Conservation (phyloP, 768 basidiomycete genomes). For the Tylopilus plumbeoviolaceoides region DNA sequence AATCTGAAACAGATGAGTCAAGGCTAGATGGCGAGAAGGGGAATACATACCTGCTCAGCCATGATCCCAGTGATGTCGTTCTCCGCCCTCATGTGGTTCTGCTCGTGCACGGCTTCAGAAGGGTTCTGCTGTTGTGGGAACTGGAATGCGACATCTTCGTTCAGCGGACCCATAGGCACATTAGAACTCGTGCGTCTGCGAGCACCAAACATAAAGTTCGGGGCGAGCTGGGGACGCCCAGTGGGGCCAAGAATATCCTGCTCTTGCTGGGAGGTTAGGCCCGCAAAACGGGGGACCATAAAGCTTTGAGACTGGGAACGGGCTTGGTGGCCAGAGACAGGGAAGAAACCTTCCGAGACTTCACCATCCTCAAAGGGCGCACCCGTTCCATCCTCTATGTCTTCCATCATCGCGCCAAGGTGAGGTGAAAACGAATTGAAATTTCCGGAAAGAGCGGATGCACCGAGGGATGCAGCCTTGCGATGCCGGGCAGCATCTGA, state of each 20-base stretch:
- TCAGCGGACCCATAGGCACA: slow-evolving; percentile 63
- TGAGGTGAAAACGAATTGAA: slow-evolving; percentile 75
- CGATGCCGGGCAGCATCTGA: slow-evolving; percentile 65
- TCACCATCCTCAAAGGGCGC: slow-evolving; percentile 72
- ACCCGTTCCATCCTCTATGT: slow-evolving; percentile 59
- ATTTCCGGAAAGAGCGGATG: slow-evolving; percentile 51
- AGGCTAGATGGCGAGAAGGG: neutral
- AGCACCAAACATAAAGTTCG: slow-evolving; percentile 88
- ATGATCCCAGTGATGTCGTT: slow-evolving; percentile 84
- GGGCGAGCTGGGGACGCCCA: slow-evolving; percentile 85
- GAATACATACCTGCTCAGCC: slow-evolving; percentile 79
- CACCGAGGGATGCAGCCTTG: slow-evolving; percentile 74
- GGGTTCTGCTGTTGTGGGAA: slow-evolving; percentile 65
- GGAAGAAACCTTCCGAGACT: slow-evolving; percentile 55
- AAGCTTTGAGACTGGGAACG: slow-evolving; percentile 82
- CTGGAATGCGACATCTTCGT: slow-evolving; percentile 76
- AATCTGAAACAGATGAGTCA: slow-evolving; percentile 47
- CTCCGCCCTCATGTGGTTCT: slow-evolving; percentile 53
- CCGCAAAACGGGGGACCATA: slow-evolving; percentile 85
- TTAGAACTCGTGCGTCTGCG: slow-evolving; percentile 47
- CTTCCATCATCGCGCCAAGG: slow-evolving; percentile 81
- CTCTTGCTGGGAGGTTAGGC: slow-evolving; percentile 70
- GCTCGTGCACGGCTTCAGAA: slow-evolving; percentile 30
- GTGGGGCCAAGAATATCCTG: slow-evolving; percentile 60
- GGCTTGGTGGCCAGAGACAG: slow-evolving; percentile 54